Evolutionary conservation across 1,139 yeast genomes (phyloP), one percentile per base, ranked within the genome.

Genomic region (Yamadazyma jaroonii): DNA sequence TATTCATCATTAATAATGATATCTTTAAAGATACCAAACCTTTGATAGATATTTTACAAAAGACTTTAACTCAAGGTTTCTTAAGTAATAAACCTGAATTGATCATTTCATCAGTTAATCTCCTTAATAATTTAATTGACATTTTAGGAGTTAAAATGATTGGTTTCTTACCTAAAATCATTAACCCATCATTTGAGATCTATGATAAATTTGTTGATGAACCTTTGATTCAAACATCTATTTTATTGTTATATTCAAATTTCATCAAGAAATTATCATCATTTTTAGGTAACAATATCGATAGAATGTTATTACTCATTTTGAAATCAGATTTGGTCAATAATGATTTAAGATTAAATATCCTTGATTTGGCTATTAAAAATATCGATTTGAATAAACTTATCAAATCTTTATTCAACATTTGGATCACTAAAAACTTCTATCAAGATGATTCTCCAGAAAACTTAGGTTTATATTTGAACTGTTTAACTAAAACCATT

Each of bases 231-330:
- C 89, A 84, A 54, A 67, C 83, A 7, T 78, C 97, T 0, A 72
- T 84, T 12, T 64, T 88, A 46, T 77, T 87, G 30, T 67, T 92
- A 37, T 71, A 87, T 43, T 81, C 96, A 4, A 77, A 90, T 33
- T 72, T 88, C 53, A 67, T 90, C 36, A 87, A 84, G 60, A 81
- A 87, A 52, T 81, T 94, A 48, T 97, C 98, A 28, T 83, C 88
- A 10, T 92, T 92, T 57, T 76, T 92, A 66, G 69, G 79, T 14
- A 79, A 94, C 7, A 29, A 37, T 23, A 65, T 89, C 49, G 74
- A 73, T 39, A 78, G 79, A 37, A 74, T 87, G 35, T 61, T 88
- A 42, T 62, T 68, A 38, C 67, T 81, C 9, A 63, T 84, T 15
- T 74, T 88, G 47, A 63, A 67, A 32, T 78, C 88, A 35, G 69